phyloP scores from a whole-genome alignment of 129 eudicot genomes.

The Sambucus nigra region DNA sequence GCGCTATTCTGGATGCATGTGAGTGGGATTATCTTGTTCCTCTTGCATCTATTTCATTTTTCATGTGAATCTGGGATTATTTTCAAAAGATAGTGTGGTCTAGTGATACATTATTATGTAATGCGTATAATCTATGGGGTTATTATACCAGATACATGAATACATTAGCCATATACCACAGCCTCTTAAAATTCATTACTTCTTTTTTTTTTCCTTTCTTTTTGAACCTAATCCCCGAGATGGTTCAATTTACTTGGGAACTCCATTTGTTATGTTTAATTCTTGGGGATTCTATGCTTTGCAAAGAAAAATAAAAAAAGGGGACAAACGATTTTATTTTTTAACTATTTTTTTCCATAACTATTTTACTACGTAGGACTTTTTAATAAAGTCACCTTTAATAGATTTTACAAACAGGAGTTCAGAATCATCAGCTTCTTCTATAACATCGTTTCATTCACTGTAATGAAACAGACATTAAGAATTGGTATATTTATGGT shows the following conservation, averaged over 20 bases:
- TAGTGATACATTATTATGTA: neutral
- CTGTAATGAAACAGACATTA: neutral
- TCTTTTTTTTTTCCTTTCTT: no score
- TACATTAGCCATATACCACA: no score
- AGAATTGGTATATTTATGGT: neutral
- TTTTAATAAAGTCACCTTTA: no score
- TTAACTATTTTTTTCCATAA: no score
- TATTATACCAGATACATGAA: conserved; percentile 5
- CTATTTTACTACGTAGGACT: no score
- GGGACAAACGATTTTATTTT: no score
- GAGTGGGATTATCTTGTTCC: conserved; percentile 21
- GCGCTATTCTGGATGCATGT: conserved; percentile 74
- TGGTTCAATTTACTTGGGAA: no score
- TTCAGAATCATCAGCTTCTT: neutral
- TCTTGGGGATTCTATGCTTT: neutral
- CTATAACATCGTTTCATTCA: neutral
- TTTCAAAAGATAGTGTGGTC: neutral
- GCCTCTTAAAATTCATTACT: no score
- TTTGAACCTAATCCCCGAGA: no score
- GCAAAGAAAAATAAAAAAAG: neutral
- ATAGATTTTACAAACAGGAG: no score
- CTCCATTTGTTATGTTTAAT: neutral
- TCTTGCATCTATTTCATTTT: neutral
- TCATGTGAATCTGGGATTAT: no score
- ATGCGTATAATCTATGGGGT: neutral